phyloP scores from a whole-genome alignment of 768 basidiomycete species.

The Kwoniella botswanensis region DNA sequence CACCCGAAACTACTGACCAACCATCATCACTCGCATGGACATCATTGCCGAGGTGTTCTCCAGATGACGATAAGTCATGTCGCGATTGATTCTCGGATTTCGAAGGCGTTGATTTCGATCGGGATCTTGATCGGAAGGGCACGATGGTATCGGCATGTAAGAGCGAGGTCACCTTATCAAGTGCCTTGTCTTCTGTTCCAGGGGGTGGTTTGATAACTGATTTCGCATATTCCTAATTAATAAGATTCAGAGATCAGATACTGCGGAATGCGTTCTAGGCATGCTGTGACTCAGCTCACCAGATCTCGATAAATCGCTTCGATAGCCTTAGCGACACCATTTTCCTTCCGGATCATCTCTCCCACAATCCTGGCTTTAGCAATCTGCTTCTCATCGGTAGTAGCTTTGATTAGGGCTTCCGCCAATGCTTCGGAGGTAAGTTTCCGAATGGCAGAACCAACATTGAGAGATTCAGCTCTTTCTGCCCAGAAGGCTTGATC shows the following conservation, averaged over 20 bases:
- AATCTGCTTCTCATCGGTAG: conserved; percentile 86
- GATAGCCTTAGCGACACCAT: conserved; percentile 90
- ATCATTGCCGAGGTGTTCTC: neutral
- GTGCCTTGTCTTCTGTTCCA: conserved; percentile 15
- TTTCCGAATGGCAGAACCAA: conserved; percentile 86
- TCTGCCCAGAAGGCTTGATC: conserved; percentile 99
- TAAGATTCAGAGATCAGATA: too few species aligned
- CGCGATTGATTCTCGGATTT: conserved; percentile 3
- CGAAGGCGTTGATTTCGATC: conserved; percentile 16
- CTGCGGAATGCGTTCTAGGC: too few species aligned
- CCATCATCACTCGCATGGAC: conserved; percentile 20
- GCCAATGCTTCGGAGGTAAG: conserved; percentile 77
- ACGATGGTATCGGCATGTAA: conserved; percentile 16
- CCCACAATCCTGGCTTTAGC: conserved; percentile 81
- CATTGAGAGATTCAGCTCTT: conserved; percentile 92
- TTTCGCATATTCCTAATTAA: conserved; percentile 75
- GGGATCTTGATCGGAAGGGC: conserved; percentile 14
- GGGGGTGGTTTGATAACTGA: conserved; percentile 73
- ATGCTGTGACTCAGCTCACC: conserved; percentile 19
- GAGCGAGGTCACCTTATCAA: conserved; percentile 31
- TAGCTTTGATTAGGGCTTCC: conserved; percentile 78
- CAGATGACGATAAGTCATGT: conserved; percentile 4
- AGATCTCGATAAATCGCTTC: conserved; percentile 95
- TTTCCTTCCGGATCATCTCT: conserved; percentile 84
- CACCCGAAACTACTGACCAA: conserved; percentile 26